phyloP scores from a whole-genome alignment of 2,329 filamentous ascomycete genomes.

The Sclerotinia trifoliorum region DNA sequence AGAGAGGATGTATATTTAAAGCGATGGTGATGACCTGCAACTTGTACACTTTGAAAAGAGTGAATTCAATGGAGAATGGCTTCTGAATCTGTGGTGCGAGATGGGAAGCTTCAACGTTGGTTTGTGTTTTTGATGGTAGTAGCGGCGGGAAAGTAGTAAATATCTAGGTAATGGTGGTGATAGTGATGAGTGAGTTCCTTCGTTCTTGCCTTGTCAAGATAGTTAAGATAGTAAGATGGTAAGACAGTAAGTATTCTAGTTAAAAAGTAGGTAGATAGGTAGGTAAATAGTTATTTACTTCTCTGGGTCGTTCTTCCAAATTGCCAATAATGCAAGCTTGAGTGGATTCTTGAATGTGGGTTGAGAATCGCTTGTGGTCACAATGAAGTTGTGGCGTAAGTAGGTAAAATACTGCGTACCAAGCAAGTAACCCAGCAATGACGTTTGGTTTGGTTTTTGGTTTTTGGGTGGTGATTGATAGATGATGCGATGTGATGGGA shows the following conservation, averaged over 20 bases:
- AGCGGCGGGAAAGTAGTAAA: neutral
- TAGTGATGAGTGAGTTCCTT: neutral
- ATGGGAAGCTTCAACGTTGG: neutral
- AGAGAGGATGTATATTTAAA: neutral
- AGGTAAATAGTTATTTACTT: no score
- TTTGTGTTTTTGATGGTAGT: neutral
- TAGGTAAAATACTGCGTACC: neutral
- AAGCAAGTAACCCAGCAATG: neutral
- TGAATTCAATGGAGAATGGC: neutral
- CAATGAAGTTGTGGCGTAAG: constrained; percentile 6
- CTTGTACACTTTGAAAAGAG: neutral
- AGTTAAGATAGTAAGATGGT: no score
- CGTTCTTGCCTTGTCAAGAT: neutral
- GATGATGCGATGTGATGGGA: no score
- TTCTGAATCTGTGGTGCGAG: neutral
- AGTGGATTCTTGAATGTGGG: neutral
- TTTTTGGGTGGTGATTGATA: no score
- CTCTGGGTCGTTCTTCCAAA: no score
- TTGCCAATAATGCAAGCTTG: neutral
- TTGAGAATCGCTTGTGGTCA: constrained; percentile 4
- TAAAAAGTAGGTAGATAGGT: no score
- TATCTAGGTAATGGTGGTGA: neutral
- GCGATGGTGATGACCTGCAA: constrained; percentile 8
- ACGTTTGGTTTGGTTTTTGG: neutral
- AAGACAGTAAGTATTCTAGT: neutral